phyloP scores from a whole-genome alignment of 768 basidiomycete species.

The Trametes cingulata region DNA sequence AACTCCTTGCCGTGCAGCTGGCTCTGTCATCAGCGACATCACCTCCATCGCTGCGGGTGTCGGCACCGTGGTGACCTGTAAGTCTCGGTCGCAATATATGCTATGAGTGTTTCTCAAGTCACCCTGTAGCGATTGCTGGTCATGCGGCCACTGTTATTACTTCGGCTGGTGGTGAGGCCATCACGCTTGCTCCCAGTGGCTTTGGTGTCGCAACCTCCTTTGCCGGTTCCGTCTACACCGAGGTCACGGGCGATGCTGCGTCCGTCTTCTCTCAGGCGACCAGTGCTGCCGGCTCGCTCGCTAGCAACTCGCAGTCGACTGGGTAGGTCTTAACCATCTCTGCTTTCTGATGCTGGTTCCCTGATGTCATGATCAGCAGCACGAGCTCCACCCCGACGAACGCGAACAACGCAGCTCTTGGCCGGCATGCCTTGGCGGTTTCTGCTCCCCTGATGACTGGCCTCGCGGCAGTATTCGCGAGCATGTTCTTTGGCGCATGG shows the following conservation, averaged over 20 bases:
- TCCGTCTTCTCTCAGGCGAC: conserved; percentile 29
- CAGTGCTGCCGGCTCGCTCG: conserved; percentile 11
- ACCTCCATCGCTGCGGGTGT: conserved; percentile 36
- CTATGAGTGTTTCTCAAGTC: not conserved
- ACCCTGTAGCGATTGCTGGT: conserved; percentile 51
- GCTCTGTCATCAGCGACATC: conserved; percentile 25
- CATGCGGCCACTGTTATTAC: conserved; percentile 55
- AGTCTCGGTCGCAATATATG: conserved; percentile 7
- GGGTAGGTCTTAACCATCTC: not conserved
- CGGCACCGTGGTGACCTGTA: conserved; percentile 33
- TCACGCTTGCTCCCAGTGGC: conserved; percentile 55
- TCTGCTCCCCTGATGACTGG: conserved; percentile 33
- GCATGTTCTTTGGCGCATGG: conserved; percentile 42
- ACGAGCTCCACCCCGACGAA: not conserved
- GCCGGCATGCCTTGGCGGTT: conserved; percentile 20
- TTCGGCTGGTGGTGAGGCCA: conserved; percentile 55
- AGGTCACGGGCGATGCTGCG: conserved; percentile 43
- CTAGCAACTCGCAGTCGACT: not conserved
- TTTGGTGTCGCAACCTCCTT: conserved; percentile 47
- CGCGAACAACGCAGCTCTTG: conserved; percentile 22
- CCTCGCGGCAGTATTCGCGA: conserved; percentile 33
- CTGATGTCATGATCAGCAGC: not conserved
- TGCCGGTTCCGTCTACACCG: conserved; percentile 55
- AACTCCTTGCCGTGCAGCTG: conserved; percentile 16
- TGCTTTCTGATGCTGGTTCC: not conserved